Conservation (phyloP, 1,284 basidiomycete species). For the Trichosporon sp. region DNA sequence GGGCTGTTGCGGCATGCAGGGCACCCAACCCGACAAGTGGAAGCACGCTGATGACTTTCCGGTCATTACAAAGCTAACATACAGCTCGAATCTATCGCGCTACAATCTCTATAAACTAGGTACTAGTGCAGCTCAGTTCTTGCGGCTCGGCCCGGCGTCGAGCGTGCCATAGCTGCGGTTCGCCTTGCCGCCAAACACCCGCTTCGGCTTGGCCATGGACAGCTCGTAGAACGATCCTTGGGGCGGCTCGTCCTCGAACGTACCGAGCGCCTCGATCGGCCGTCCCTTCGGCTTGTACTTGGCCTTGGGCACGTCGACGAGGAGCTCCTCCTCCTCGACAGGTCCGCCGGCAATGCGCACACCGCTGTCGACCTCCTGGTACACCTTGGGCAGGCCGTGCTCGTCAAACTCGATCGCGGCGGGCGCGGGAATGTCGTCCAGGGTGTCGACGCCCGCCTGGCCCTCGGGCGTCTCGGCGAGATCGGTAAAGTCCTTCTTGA, state of each 20-base stretch:
- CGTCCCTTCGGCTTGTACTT: neutral
- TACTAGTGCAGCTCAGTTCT: neutral
- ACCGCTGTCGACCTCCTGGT: constrained; percentile 39
- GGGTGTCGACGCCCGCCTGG: neutral
- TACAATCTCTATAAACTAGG: neutral
- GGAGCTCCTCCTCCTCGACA: constrained; percentile 11
- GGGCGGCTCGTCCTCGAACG: neutral
- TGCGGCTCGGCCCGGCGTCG: constrained; percentile 1
- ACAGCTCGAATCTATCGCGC: neutral
- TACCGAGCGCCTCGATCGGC: neutral
- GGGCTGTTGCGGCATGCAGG: too few relatives aligned
- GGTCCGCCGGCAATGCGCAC: constrained; percentile 31
- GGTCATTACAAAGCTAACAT: neutral
- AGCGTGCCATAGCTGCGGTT: neutral
- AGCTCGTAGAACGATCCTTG: constrained; percentile 2
- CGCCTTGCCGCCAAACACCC: neutral
- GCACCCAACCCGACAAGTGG: too few relatives aligned
- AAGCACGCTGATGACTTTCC: too few relatives aligned
- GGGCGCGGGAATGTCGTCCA: constrained; percentile 10
- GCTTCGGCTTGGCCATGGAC: neutral
- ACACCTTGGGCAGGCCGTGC: constrained; percentile 24
- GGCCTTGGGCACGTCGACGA: constrained; percentile 13
- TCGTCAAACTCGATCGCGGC: constrained; percentile 18
- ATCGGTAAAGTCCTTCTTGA: constrained; percentile 45
- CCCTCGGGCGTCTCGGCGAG: constrained; percentile 33